phyloP scores from a whole-genome alignment of 2,329 filamentous ascomycete genomes.

The Xylaria multiplex region DNA sequence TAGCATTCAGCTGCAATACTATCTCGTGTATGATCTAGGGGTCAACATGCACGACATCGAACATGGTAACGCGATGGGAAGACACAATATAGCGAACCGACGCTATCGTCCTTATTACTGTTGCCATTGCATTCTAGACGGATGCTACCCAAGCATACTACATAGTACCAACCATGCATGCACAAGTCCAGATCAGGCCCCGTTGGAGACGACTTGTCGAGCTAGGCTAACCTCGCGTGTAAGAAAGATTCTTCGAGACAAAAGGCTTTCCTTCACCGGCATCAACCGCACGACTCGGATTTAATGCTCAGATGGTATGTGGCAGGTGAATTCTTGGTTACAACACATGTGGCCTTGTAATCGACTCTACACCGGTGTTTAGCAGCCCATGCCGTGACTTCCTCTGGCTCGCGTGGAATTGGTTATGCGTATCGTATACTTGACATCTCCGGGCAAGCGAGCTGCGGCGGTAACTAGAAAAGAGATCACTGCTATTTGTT shows the following conservation, averaged over 20 bases:
- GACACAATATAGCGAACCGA: not conserved
- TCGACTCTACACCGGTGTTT: conserved; percentile 9
- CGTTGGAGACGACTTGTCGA: conserved; percentile 7
- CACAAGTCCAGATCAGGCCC: conserved; percentile 23
- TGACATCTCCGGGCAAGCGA: not conserved
- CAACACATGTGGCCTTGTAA: not conserved
- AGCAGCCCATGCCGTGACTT: not conserved
- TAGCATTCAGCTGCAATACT: conserved; percentile 18
- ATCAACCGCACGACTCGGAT: not conserved
- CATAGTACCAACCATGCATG: conserved; percentile 1
- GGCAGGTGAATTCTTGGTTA: not conserved
- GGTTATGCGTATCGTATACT: not conserved
- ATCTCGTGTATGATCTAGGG: not conserved
- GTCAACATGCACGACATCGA: conserved; percentile 22
- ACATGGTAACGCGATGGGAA: conserved; percentile 3
- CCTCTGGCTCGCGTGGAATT: not conserved
- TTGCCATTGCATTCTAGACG: not conserved
- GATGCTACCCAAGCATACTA: not conserved
- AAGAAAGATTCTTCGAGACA: not conserved
- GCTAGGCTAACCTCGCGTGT: not conserved
- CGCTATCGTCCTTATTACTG: not conserved
- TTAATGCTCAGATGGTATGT: not conserved
- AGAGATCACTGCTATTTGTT: not conserved
- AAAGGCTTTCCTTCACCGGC: conserved; percentile 15
- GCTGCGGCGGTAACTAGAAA: not conserved